Evolutionary conservation across 106 monocot species (phyloP).

Genomic region (Ottelia alismoides): DNA sequence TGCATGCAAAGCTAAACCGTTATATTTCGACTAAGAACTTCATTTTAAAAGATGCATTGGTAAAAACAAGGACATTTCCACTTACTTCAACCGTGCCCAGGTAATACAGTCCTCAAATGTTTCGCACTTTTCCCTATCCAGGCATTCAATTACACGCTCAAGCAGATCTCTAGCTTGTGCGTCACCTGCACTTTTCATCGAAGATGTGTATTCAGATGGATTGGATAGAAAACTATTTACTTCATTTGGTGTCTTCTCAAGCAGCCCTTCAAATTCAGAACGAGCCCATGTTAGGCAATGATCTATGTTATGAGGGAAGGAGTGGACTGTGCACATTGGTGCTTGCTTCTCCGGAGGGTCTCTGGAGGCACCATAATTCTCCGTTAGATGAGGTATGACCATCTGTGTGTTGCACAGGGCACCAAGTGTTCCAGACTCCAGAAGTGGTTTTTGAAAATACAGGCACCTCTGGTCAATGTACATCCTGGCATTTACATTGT

Average conservation of each 20-base stretch:
- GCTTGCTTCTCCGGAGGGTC: slow-evolving; percentile 92
- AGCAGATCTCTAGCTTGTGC: slow-evolving; percentile 73
- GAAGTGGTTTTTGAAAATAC: slow-evolving; percentile 87
- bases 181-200: slow-evolving; percentile 73
- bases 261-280: slow-evolving; percentile 80
- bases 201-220: slow-evolving; percentile 52
- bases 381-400: slow-evolving; percentile 90
- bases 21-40: too few species aligned
- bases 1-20: too few species aligned
- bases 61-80: too few species aligned
- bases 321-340: slow-evolving; percentile 93
- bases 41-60: too few species aligned
- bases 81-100: slow-evolving; percentile 85
- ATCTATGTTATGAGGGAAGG: slow-evolving; percentile 93
- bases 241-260: slow-evolving; percentile 84
- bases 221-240: slow-evolving; percentile 72
- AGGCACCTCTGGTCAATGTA: slow-evolving; percentile 71
- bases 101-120: slow-evolving; percentile 69
- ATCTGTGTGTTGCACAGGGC: slow-evolving; percentile 87
- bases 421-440: slow-evolving; percentile 92
- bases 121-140: slow-evolving; percentile 67
- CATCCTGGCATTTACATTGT: slow-evolving; percentile 86
- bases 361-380: slow-evolving; percentile 86
- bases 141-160: slow-evolving; percentile 66
- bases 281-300: slow-evolving; percentile 95